Percentiles rank a stretch among this genome's conserved stretches.
phyloP scores from a whole-genome alignment of 306 rosid species.

The Abrus precatorius region DNA sequence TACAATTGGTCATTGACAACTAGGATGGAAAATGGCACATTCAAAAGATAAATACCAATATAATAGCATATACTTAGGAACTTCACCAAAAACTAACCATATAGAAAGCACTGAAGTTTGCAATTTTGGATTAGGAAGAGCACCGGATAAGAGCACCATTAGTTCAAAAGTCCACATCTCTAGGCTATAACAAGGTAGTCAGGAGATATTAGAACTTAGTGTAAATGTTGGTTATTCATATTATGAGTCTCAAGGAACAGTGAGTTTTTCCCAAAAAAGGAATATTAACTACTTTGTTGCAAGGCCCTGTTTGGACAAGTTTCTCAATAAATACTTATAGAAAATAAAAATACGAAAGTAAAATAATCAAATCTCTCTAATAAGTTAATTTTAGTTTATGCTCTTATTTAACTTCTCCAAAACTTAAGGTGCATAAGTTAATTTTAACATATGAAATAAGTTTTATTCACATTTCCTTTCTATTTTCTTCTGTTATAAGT shows the following conservation, averaged over 20 bases:
- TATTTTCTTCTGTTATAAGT: too few species aligned
- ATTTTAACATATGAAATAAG: too few species aligned
- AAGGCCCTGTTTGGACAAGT: not conserved
- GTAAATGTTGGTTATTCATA: not conserved
- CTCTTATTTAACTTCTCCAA: too few species aligned
- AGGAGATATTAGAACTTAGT: not conserved
- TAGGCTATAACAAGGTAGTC: constrained; percentile 47
- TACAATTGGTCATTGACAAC: constrained; percentile 12
- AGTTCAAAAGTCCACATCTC: constrained; percentile 66
- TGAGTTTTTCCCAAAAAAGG: not conserved
- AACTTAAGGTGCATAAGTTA: too few species aligned
- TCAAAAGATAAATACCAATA: not conserved
- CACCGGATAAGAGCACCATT: constrained; percentile 63
- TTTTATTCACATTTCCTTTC: too few species aligned
- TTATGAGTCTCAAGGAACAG: not conserved
- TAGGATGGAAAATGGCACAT: not conserved
- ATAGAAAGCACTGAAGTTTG: constrained; percentile 71
- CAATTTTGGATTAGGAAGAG: constrained; percentile 66
- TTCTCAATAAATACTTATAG: too few species aligned
- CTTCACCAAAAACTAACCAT: constrained; percentile 48
- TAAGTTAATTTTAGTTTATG: too few species aligned
- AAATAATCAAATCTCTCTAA: too few species aligned
- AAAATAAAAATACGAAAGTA: too few species aligned
- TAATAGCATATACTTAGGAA: not conserved
- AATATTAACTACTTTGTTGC: not conserved